A percentile compares a stretch with the other conserved stretches of the same genome.
phyloP scores from a whole-genome alignment of 805 yeast genomes.

The Metschnikowia orientalis region DNA sequence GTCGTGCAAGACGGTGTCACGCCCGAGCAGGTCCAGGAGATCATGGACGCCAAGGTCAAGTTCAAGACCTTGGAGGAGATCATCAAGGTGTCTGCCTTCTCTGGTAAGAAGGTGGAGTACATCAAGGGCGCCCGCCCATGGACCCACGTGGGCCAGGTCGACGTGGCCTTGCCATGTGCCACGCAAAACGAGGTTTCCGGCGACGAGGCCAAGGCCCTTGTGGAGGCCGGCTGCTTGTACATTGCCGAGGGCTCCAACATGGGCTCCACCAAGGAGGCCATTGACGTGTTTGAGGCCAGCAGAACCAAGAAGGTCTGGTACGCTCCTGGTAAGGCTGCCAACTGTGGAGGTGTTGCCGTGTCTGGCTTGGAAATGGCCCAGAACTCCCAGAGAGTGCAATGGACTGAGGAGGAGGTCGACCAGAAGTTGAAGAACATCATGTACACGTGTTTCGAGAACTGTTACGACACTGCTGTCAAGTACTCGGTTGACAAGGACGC shows the following conservation, averaged over 20 bases:
- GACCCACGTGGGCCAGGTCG: constrained; percentile 86
- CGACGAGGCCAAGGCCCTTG: constrained; percentile 92
- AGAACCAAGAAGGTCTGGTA: constrained; percentile 79
- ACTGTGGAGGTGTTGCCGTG: constrained; percentile 99
- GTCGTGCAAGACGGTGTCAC: constrained; percentile 79
- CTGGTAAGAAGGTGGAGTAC: constrained; percentile 64
- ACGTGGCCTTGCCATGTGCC: constrained; percentile 96
- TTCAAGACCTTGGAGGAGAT: constrained; percentile 72
- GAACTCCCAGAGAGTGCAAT: constrained; percentile 88
- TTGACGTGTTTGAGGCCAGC: constrained; percentile 85
- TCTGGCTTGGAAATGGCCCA: constrained; percentile 99
- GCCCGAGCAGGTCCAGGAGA: constrained; percentile 68
- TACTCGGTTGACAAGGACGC: constrained; percentile 71
- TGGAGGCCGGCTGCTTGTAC: constrained; percentile 86
- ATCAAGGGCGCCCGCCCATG: constrained; percentile 95
- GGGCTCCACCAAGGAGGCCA: constrained; percentile 98
- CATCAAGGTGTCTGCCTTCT: constrained; percentile 54
- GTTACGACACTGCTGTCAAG: constrained; percentile 79
- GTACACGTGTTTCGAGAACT: constrained; percentile 89
- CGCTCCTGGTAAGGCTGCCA: constrained; percentile 99
- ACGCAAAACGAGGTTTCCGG: constrained; percentile 98
- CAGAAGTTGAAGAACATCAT: constrained; percentile 84
- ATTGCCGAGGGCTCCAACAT: constrained; percentile 99
- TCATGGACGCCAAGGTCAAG: constrained; percentile 74
- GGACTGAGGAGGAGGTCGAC: constrained; percentile 94